Conservation (phyloP, 179 eudicot species). For the Carnegiea gigantea region DNA sequence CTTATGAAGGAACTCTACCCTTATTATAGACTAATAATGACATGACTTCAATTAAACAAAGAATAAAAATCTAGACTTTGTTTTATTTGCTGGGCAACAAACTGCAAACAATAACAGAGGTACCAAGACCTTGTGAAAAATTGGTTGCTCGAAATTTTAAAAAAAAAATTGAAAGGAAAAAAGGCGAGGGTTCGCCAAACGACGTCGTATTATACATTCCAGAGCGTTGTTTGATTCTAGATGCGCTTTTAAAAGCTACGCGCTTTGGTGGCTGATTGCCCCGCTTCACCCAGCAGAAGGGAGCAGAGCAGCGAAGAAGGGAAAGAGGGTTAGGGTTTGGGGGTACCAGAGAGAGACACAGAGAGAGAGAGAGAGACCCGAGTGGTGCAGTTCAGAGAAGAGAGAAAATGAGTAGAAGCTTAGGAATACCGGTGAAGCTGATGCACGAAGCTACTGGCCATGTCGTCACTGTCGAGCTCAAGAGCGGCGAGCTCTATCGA, state of each 20-base stretch:
- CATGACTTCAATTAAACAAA: too few relatives aligned
- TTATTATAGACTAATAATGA: too few relatives aligned
- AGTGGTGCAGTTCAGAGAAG: background rate
- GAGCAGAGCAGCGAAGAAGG: background rate
- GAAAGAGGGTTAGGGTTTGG: conserved; percentile 11
- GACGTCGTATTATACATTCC: background rate
- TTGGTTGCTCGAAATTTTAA: too few relatives aligned
- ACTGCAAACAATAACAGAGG: too few relatives aligned
- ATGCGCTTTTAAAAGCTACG: background rate
- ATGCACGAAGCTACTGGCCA: conserved; percentile 87
- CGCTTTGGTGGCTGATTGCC: background rate
- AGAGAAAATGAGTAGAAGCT: conserved; percentile 70
- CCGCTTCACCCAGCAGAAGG: background rate
- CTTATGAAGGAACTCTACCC: too few relatives aligned
- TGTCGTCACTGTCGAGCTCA: conserved; percentile 77
- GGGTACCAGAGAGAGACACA: background rate
- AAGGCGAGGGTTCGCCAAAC: background rate
- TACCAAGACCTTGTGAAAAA: too few relatives aligned
- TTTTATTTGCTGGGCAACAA: too few relatives aligned
- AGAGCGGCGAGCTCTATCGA: conserved; percentile 87
- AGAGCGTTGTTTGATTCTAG: background rate
- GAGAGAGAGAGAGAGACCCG: too few relatives aligned
- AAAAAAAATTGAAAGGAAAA: too few relatives aligned
- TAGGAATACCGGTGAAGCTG: conserved; percentile 89
- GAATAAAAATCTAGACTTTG: too few relatives aligned